These are phyloP conservation scores for Exophiala oligosperma DNA, from an alignment of 2,329 filamentous ascomycete species.

Conservation along the genomic window DNA sequence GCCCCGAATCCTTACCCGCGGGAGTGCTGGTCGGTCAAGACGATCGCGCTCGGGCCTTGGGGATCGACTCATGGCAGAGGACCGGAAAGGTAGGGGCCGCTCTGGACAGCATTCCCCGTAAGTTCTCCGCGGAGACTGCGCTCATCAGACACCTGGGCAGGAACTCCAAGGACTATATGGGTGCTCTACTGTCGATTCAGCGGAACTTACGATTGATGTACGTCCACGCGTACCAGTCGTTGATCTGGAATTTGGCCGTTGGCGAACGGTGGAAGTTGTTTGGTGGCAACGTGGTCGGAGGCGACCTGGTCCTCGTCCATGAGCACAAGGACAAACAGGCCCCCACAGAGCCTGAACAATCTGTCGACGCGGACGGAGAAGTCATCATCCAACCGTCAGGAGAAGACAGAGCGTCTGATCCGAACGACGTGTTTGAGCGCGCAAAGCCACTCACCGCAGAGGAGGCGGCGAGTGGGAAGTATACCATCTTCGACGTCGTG, in stretches of 20 bases:
- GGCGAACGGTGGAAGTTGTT: conserved; percentile 77
- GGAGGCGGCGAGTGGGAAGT: conserved; percentile 76
- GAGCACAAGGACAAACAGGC: conserved; percentile 54
- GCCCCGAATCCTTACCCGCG: conserved; percentile 46
- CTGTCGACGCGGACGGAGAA: conserved; percentile 63
- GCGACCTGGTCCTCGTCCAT: conserved; percentile 75
- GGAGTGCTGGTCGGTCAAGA: conserved; percentile 49
- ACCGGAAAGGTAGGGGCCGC: conserved; percentile 61
- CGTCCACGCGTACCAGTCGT: conserved; percentile 92
- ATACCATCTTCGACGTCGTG: conserved; percentile 83
- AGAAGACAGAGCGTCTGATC: conserved; percentile 55
- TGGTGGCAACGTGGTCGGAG: conserved; percentile 72
- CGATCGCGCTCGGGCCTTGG: conserved; percentile 75
- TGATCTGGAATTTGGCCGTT: conserved; percentile 87
- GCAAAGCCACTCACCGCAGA: conserved; percentile 72
- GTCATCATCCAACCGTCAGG: conserved; percentile 62
- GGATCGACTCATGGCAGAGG: conserved; percentile 71
- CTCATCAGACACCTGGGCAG: conserved; percentile 73
- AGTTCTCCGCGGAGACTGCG: conserved; percentile 76
- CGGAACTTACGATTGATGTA: conserved; percentile 89
- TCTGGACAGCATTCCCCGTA: conserved; percentile 68
- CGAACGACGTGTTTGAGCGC: conserved; percentile 61
- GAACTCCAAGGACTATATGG: conserved; percentile 68
- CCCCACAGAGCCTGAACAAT: conserved; percentile 33
- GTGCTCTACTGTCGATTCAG: conserved; percentile 76